Conservation (phyloP, 2,329 filamentous ascomycete species). For the Trichoderma asperellum region DNA sequence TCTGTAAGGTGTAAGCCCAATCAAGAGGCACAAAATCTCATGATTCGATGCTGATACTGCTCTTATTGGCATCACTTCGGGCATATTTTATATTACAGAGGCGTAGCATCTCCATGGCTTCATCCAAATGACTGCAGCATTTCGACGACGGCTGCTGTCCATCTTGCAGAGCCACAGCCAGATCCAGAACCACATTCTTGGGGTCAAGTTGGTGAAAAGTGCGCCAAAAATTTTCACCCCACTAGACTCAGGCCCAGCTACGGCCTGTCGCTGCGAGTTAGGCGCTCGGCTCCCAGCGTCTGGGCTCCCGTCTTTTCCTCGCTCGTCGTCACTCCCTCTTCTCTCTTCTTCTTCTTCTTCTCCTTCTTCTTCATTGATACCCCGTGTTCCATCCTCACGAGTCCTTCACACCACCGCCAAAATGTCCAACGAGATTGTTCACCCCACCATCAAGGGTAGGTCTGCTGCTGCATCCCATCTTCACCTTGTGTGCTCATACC, state of each 20-base stretch:
- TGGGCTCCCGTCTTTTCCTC: neutral
- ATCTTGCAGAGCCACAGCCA: neutral
- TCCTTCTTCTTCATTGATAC: conserved; percentile 11
- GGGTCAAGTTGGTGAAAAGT: conserved; percentile 14
- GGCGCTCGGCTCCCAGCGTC: conserved; percentile 21
- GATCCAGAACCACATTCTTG: neutral
- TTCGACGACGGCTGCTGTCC: neutral
- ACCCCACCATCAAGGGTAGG: conserved; percentile 78
- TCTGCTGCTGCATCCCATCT: conserved; percentile 26
- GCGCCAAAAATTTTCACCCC: conserved; percentile 33
- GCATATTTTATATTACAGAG: neutral
- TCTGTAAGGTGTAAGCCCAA: neutral
- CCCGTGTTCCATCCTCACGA: conserved; percentile 29
- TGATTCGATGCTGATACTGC: neutral
- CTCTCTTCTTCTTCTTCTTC: neutral
- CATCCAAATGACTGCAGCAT: neutral
- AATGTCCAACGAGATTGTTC: conserved; percentile 69
- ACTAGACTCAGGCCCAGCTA: conserved; percentile 28
- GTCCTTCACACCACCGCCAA: conserved; percentile 37
- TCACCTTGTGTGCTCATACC: conserved; percentile 20
- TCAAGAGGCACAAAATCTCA: neutral
- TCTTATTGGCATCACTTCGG: neutral
- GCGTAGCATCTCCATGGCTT: too few species aligned
- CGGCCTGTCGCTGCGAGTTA: neutral
- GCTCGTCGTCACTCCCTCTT: neutral